Evolutionary conservation across 768 basidiomycete genomes (phyloP).

Genomic region (Lentinula boryana): DNA sequence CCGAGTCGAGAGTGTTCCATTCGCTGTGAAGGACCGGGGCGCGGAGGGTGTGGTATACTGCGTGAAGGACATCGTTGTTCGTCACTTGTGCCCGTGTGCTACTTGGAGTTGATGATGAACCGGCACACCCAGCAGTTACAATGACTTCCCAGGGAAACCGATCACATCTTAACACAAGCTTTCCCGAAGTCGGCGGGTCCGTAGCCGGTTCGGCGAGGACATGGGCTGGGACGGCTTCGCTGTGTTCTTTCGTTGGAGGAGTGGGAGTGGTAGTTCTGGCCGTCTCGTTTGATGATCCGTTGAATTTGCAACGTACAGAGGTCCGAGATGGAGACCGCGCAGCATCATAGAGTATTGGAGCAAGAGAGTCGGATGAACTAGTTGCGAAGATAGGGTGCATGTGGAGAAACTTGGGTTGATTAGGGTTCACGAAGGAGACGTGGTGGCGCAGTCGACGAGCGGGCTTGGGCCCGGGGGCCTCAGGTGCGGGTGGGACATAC

Average conservation of each 20-base stretch:
- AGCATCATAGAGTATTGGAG: neutral
- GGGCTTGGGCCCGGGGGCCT: neutral
- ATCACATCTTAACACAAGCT: neutral
- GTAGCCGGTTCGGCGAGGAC: neutral
- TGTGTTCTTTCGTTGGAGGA: neutral
- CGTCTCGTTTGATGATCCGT: neutral
- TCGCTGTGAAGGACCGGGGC: neutral
- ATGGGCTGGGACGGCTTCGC: neutral
- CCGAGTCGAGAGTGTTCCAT: neutral
- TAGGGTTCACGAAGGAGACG: constrained; percentile 3
- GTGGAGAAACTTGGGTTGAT: neutral
- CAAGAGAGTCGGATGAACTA: neutral
- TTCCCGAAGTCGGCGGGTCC: neutral
- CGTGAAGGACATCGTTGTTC: neutral
- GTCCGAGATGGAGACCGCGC: neutral
- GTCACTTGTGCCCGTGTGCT: neutral
- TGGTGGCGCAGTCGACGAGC: neutral
- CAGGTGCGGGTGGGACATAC: neutral
- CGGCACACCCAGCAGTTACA: neutral
- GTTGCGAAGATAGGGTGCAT: constrained; percentile 2
- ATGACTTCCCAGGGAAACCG: neutral
- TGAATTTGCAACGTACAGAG: neutral
- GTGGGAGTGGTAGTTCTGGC: too few species aligned
- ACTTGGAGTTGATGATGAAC: neutral
- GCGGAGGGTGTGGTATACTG: neutral